A percentile compares a stretch with the other conserved stretches of the same genome.
phyloP scores from a whole-genome alignment of 805 yeast species.

The Sugiyamaella mastotermitis region DNA sequence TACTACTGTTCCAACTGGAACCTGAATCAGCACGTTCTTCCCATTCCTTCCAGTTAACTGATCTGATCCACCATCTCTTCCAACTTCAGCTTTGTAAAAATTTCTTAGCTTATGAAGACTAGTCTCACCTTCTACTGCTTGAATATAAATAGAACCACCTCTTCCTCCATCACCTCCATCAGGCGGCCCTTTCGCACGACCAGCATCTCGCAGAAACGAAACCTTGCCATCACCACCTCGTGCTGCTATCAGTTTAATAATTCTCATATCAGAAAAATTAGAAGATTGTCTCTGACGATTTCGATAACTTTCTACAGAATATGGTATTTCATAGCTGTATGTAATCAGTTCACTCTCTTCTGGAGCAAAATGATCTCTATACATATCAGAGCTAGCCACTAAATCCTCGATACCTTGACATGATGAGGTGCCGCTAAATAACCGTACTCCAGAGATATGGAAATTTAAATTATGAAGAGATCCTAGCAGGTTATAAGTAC shows the following conservation, averaged over 20 bases:
- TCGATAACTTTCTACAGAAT: constrained; percentile 17
- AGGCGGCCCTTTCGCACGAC: constrained; percentile 84
- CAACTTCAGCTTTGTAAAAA: constrained; percentile 66
- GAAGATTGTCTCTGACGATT: constrained; percentile 16
- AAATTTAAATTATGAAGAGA: too few relatives aligned
- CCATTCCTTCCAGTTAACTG: constrained; percentile 89
- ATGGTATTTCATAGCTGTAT: constrained; percentile 17
- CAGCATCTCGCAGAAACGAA: constrained; percentile 82
- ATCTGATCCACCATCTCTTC: constrained; percentile 61
- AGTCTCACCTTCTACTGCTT: constrained; percentile 65
- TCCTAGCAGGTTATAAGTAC: too few relatives aligned
- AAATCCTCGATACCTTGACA: constrained; percentile 8
- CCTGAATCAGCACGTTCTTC: constrained; percentile 68
- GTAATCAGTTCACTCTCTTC: constrained; percentile 4
- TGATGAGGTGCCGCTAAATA: constrained; percentile 2
- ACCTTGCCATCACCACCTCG: constrained; percentile 85
- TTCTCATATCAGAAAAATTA: constrained; percentile 56
- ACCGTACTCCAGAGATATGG: too few relatives aligned
- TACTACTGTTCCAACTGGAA: constrained; percentile 87
- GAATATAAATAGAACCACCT: constrained; percentile 84
- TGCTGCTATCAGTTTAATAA: constrained; percentile 67
- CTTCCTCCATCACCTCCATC: constrained; percentile 99
- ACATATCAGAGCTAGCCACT: constrained; percentile 4
- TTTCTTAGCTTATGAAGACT: constrained; percentile 66
- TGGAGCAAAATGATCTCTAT: constrained; percentile 8